Evolutionary conservation across 192 early-diverging fungal species (phyloP).

Genomic region (Rhizoclosmatium globosum): DNA sequence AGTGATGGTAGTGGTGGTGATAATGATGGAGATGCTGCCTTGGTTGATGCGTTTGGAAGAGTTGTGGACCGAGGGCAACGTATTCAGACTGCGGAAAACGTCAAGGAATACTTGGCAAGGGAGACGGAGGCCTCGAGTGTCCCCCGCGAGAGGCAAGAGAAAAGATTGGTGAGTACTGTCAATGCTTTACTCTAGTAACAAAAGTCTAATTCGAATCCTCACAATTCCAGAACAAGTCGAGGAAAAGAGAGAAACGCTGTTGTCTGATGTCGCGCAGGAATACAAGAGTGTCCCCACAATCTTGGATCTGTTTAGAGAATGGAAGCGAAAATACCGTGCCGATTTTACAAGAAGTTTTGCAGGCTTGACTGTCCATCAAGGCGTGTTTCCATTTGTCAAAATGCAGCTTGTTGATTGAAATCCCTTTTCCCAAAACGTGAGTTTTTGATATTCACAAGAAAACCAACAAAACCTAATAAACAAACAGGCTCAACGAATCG

Average conservation of each 20-base stretch:
- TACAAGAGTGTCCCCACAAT: constrained; percentile 13
- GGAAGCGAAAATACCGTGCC: constrained; percentile 6
- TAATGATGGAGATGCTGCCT: neutral
- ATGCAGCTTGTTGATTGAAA: constrained; percentile 37
- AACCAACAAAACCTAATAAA: neutral
- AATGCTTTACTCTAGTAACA: too few species aligned
- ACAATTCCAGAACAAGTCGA: too few species aligned
- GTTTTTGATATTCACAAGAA: neutral
- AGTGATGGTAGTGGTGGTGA: neutral
- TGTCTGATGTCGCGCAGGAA: constrained; percentile 24
- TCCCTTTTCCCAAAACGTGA: constrained; percentile 19
- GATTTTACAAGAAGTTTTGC: constrained; percentile 25
- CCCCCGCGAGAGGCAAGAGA: neutral
- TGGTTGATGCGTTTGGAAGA: constrained; percentile 23
- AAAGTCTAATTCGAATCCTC: too few species aligned
- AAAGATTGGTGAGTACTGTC: constrained; percentile 10
- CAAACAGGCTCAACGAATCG: constrained; percentile 8
- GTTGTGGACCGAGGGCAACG: neutral
- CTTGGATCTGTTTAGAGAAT: constrained; percentile 13
- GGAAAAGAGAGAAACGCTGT: constrained; percentile 3
- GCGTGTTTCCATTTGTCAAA: constrained; percentile 27
- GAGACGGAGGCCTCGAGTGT: neutral
- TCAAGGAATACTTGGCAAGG: neutral
- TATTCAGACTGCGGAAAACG: constrained; percentile 6
- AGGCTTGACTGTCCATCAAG: constrained; percentile 29